Conservation (phyloP, 1,139 yeast genomes). For the Candida pseudoviswanathii region DNA sequence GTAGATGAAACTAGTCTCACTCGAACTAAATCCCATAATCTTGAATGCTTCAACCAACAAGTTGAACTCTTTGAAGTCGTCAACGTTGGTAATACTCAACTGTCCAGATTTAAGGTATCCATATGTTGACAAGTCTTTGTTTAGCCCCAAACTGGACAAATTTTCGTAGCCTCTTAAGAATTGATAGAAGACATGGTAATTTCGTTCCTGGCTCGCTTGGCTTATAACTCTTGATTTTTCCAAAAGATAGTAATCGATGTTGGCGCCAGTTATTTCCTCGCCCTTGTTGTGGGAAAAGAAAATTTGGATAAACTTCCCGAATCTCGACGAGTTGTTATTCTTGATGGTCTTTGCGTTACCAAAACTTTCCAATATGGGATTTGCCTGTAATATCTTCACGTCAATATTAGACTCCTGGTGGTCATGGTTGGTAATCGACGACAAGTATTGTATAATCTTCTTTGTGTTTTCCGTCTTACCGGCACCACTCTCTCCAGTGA, state of each 20-base stretch:
- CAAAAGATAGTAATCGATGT: conserved; percentile 89
- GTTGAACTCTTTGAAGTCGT: conserved; percentile 71
- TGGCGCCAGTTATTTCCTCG: conserved; percentile 76
- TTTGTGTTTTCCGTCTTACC: conserved; percentile 99
- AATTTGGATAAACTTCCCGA: conserved; percentile 93
- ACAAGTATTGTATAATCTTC: conserved; percentile 87
- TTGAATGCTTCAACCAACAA: conserved; percentile 65
- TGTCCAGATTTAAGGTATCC: conserved; percentile 63
- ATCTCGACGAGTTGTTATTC: conserved; percentile 93
- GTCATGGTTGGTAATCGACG: conserved; percentile 57
- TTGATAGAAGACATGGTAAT: conserved; percentile 92
- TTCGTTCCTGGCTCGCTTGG: conserved; percentile 77
- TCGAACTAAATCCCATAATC: conserved; percentile 67
- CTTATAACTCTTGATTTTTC: conserved; percentile 94
- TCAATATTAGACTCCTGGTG: conserved; percentile 50
- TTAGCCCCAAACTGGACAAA: conserved; percentile 51
- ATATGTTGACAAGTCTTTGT: conserved; percentile 48
- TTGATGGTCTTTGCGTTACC: conserved; percentile 97
- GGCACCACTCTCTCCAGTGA: conserved; percentile 98
- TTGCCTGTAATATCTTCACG: conserved; percentile 85
- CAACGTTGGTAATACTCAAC: conserved; percentile 61
- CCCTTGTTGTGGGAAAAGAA: conserved; percentile 52
- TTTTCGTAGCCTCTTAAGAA: conserved; percentile 68
- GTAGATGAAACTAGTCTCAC: conserved; percentile 62
- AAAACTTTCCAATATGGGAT: conserved; percentile 93